A percentile compares a stretch with the other conserved stretches of the same genome.
These are phyloP conservation scores for Lasiodiplodia hormozganensis DNA, from an alignment of 2,329 filamentous ascomycete genomes.

Conservation along the genomic window DNA sequence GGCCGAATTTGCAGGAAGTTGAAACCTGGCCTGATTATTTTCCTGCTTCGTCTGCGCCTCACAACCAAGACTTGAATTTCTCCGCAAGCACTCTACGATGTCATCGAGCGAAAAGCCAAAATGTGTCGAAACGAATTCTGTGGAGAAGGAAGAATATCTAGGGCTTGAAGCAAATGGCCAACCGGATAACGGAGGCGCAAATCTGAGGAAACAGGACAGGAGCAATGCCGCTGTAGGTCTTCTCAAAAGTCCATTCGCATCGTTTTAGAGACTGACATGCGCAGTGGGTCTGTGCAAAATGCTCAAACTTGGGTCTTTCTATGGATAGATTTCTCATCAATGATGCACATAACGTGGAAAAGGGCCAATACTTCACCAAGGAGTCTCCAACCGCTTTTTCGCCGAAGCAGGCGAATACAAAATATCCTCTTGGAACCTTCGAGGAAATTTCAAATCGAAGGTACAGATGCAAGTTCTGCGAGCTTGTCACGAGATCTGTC, in stretches of 20 bases:
- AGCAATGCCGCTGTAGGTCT: background rate
- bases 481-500: constrained; percentile 5
- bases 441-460: background rate
- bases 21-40: background rate
- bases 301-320: background rate
- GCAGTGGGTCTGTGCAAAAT: background rate
- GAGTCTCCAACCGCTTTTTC: background rate
- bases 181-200: background rate
- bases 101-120: background rate
- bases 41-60: background rate
- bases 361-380: background rate
- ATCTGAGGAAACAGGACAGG: background rate
- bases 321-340: constrained; percentile 1
- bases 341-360: background rate
- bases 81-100: background rate
- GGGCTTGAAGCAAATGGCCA: background rate
- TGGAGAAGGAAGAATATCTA: background rate
- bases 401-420: background rate
- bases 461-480: background rate
- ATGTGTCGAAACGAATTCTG: background rate
- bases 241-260: background rate
- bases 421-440: background rate
- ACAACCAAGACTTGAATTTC: background rate
- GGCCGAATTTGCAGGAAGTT: background rate
- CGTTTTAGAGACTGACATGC: background rate